Conservation (phyloP, 768 basidiomycete genomes). For the Pleurotus sapidus region DNA sequence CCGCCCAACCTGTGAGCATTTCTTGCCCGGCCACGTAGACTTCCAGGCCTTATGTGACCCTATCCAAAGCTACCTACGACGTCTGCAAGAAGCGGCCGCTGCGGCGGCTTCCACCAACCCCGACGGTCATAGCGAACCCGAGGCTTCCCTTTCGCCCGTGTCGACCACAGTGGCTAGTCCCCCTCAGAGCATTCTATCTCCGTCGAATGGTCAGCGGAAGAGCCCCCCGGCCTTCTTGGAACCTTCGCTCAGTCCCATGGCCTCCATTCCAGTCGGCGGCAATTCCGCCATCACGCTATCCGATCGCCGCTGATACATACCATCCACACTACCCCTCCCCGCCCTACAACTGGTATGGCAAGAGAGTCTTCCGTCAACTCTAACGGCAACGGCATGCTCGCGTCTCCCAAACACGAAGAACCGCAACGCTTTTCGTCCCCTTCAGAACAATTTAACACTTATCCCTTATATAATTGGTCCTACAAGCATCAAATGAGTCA, state of each 20-base stretch:
- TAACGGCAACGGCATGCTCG: slow-evolving; percentile 13
- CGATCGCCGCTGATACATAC: slow-evolving; percentile 68
- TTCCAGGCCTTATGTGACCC: slow-evolving; percentile 8
- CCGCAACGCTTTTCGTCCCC: slow-evolving; percentile 35
- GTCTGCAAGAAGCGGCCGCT: slow-evolving; percentile 75
- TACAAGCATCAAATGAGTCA: slow-evolving; percentile 56
- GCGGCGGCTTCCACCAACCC: slow-evolving; percentile 41
- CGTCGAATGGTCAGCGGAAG: slow-evolving; percentile 35
- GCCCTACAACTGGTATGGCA: slow-evolving; percentile 13
- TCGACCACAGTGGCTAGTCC: slow-evolving; percentile 46
- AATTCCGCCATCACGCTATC: slow-evolving; percentile 66
- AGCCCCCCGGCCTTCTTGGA: slow-evolving; percentile 55
- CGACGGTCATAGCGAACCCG: slow-evolving; percentile 27
- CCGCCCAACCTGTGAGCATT: slow-evolving; percentile 82
- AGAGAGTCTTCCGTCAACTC: slow-evolving; percentile 13
- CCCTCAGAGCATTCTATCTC: slow-evolving; percentile 42
- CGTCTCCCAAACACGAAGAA: slow-evolving; percentile 41
- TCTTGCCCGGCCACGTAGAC: slow-evolving; percentile 1
- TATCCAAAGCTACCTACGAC: slow-evolving; percentile 62
- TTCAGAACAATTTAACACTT: slow-evolving; percentile 56
- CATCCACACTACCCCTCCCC: slow-evolving; percentile 52
- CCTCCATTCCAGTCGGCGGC: slow-evolving; percentile 39
- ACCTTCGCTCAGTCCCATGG: slow-evolving; percentile 36
- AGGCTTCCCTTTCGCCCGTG: slow-evolving; percentile 41
- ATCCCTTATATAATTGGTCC: slow-evolving; percentile 69